phyloP scores from a whole-genome alignment of 2,329 filamentous ascomycete species.

The Microthyrium microscopicum region DNA sequence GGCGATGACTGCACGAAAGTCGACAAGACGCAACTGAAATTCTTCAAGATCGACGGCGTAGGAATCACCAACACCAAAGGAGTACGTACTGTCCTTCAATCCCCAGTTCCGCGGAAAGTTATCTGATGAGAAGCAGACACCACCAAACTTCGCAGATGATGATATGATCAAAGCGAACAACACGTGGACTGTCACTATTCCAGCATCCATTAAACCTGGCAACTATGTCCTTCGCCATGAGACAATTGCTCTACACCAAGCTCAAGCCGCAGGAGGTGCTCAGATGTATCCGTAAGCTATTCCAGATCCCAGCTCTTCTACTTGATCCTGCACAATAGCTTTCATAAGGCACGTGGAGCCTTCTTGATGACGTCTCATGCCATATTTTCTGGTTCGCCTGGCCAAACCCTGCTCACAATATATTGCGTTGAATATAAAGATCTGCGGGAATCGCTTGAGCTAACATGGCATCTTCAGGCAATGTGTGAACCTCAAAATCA shows the following conservation, averaged over 20 bases:
- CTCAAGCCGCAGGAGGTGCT: conserved; percentile 24
- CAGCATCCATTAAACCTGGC: conserved; percentile 34
- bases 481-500: conserved; percentile 9
- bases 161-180: conserved; percentile 31
- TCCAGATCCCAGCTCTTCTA: too few species aligned
- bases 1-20: conserved; percentile 36
- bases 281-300: conserved; percentile 24
- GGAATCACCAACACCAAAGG: conserved; percentile 18
- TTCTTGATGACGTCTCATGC: too few species aligned
- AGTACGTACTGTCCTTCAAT: background rate
- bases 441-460: too few species aligned
- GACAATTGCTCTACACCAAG: conserved; percentile 43
- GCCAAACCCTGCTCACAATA: too few species aligned
- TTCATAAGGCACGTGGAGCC: too few species aligned
- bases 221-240: conserved; percentile 45
- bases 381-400: too few species aligned
- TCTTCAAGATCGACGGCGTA: conserved; percentile 45
- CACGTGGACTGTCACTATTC: conserved; percentile 35
- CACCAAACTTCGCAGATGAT: conserved; percentile 36
- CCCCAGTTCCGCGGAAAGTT: too few species aligned
- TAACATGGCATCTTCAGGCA: background rate
- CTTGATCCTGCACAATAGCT: too few species aligned
- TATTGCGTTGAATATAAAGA: too few species aligned
- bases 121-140: background rate
- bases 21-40: conserved; percentile 36